Base-by-base conservation (phyloP, 306 rosid species). In the Cercis canadensis region DNA sequence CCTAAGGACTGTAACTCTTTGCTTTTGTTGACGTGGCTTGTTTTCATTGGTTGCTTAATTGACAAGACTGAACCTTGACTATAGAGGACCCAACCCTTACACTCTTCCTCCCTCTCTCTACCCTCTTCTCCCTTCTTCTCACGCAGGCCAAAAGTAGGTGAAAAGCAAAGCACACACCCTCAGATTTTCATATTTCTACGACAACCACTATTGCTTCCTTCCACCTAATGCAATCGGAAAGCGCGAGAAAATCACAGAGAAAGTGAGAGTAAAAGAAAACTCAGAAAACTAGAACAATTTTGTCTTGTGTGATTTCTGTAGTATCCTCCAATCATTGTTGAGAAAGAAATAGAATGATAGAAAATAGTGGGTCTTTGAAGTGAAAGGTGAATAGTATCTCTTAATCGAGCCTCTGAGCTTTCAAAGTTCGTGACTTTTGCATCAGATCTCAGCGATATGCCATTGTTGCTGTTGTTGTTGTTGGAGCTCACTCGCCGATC, bases 101-200 rank as follows among this genome's bases (percentile, higher is more conserved):
- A 3, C 29, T 34, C 47, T 66, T 18, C 47, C 14, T 34, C 78
- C 37, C 59, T 62, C 41, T 66, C 72, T 66, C 64, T 3, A 57
- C 74, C 55, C 54, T 47, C 37, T 11, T 49, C 46, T 32, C 47
- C 40, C 0, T 6, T 14, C 56, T 39, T 5, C 2, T 33, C 5
- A 6, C 62, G 7, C 61, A 15, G n/a, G 54, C 76, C 67, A 79
- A 82, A 74, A 81, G 90, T 87, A 50, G 96, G 92, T 89, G 90
- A 86, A 87, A 92, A 81, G 90, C 84, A 77, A 81, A 56, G 29
- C 29, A 77, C 76, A 72, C 78, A 65, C 68, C 6, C 31, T 70
- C 49, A 40, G 51, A 51, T 50, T 79, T 63, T 60, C 69, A 59
- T 75, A 73, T 76, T n/a, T 75, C 81, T 65, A 10, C 71, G 82